Base-by-base conservation (phyloP, 2,329 filamentous ascomycete species). In the Colletotrichum cereale region DNA sequence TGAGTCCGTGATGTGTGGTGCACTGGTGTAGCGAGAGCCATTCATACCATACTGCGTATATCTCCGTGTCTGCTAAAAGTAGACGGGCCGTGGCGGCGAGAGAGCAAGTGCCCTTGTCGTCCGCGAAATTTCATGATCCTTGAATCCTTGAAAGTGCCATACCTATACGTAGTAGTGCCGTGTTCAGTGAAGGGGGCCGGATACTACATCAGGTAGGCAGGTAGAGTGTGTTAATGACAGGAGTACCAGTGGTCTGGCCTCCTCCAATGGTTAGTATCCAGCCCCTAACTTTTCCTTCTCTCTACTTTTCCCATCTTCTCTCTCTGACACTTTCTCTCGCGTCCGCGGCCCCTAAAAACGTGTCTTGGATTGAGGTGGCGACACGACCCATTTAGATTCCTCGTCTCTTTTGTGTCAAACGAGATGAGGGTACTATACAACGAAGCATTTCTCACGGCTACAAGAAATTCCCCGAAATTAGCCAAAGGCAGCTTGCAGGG, bases 391-490 rank as follows among this genome's bases (percentile, higher is more conserved):
- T 21, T 57, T 40, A 57, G 66, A 67, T 67, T 67, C 31, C 60
- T 63, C 50, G 60, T 40, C 62, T 58, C 66, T 58, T 52, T n/a
- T 65, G 66, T 53, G 26, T 65, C 61, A 68, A 44, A 68, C 61
- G 66, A 68, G 61, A 65, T 68, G 66, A 65, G 31, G 42, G 52
- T 56, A 48, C 50, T 64, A 47, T 64, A 52, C 34, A 57, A 36
- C 50, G 44, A n/a, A 29, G 31, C 52, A 50, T 65, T n/a, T 26
- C 52, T 52, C 42, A 62, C 40, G 50, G 66, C 31, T 48, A 42
- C 40, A 34, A 64, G 66, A 64, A 61, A 63, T 50, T 53, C 36
- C 21, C n/a, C 58, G 24, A 44, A 34, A 68, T 68, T 65, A 14
- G 48, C 24, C 11, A 36, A 34, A 40, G 58, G n/a, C 21, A 18